Evolutionary conservation across 371 early-diverging fungal species (phyloP), one percentile per base, ranked within the genome.

Genomic region (Blastocladiella emersonii): DNA sequence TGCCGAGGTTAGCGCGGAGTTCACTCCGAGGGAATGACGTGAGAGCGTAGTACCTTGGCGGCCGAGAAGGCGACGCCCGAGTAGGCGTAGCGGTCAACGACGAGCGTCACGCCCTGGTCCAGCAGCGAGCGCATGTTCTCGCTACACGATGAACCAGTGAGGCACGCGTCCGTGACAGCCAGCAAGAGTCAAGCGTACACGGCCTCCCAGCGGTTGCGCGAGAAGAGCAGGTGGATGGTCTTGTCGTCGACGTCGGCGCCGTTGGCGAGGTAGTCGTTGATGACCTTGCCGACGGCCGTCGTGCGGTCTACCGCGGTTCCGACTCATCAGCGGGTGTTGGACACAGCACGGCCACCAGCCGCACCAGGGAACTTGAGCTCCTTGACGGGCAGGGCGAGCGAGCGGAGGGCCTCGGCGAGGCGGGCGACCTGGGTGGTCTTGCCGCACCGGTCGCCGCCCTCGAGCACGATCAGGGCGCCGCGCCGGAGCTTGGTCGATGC

Each of bases 1-100:
- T n/a, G n/a, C 53, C 48, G 41, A 41, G 25, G 27, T 10, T 1
- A 55, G n/a, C n/a, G n/a, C n/a, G 7, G 23, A 27, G 3, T 21
- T 25, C 25, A 56, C 2, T 23, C 21, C 13, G 30, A 2, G 39
- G 27, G n/a, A 30, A 35, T 39, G 21, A n/a, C 43, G 19, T 57
- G 25, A 13, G 27, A 17, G 36, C 34, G 49, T 23, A 37, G 21
- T 21, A 45, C 85, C 77, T 94, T 95, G 56, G 95, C 94, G 7
- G 86, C 81, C 1, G 95, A 88, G 71, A 91, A 98, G 0, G 92
- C 93, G 3, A 92, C 91, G 19, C 99, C 99, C 4, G 98, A 96
- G 67, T 90, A 95, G 0, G 93, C 92, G 72, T 99, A 99, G 61
- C 99, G 84, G 76, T 99, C 99, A 6, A 93, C 91, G 8, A 99